These are phyloP conservation scores for Trifolium fragiferum DNA, from an alignment of 306 rosid genomes.

Conservation along the genomic window DNA sequence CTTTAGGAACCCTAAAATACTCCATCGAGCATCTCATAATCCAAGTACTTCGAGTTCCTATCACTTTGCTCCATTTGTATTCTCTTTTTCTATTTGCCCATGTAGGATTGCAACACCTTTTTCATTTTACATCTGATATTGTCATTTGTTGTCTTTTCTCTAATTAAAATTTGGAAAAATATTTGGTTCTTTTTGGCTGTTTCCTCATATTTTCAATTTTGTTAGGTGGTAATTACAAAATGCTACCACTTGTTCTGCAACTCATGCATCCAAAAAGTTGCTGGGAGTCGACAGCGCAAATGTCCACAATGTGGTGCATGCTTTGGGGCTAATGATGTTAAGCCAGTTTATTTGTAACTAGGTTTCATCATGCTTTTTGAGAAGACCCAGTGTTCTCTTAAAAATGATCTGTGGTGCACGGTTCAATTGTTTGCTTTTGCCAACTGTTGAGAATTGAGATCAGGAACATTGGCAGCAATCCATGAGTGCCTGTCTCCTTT, in stretches of 20 bases:
- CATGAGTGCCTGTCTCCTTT: slow-evolving; percentile 39
- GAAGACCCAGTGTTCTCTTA: slow-evolving; percentile 40
- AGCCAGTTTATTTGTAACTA: slow-evolving; percentile 79
- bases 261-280: slow-evolving; percentile 74
- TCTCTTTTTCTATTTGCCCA: not conserved
- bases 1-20: not conserved
- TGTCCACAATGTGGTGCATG: slow-evolving; percentile 82
- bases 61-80: not conserved
- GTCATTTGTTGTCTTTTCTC: not conserved
- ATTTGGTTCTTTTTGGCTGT: not conserved
- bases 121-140: not conserved
- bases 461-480: slow-evolving; percentile 51
- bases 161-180: not conserved
- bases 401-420: slow-evolving; percentile 49
- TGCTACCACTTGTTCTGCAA: slow-evolving; percentile 98
- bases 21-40: not conserved
- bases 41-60: not conserved
- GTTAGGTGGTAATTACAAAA: slow-evolving; percentile 96
- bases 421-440: slow-evolving; percentile 50
- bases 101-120: not conserved
- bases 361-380: slow-evolving; percentile 40
- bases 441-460: slow-evolving; percentile 49
- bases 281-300: slow-evolving; percentile 85
- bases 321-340: slow-evolving; percentile 95
- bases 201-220: slow-evolving; percentile 22